phyloP scores from a whole-genome alignment of 73 alveolate genomes.

The Paramecium pentaurelia region DNA sequence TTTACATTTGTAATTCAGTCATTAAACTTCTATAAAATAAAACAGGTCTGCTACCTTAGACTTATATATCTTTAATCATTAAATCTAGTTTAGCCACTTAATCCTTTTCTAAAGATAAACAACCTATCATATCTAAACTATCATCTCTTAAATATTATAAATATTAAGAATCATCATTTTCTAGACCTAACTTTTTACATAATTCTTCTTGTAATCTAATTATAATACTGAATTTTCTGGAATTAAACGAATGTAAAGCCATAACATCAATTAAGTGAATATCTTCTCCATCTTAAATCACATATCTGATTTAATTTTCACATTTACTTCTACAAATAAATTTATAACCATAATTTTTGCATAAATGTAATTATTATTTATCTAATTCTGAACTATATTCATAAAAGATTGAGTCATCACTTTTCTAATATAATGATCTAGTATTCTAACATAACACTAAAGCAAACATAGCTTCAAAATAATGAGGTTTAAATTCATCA shows the following conservation, averaged over 20 bases:
- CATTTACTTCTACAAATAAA: not conserved
- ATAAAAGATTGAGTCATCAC: not conserved
- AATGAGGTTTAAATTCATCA: slow-evolving; percentile 1
- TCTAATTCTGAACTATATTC: slow-evolving; percentile 20
- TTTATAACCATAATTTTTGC: not conserved
- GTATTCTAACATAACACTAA: slow-evolving; percentile 12
- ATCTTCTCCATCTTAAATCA: slow-evolving; percentile 11
- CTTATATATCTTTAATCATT: slow-evolving; percentile 7
- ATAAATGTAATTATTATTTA: not conserved
- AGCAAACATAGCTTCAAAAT: not conserved
- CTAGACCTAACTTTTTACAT: not conserved
- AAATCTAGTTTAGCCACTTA: not conserved
- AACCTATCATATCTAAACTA: slow-evolving; percentile 27
- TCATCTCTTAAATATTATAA: slow-evolving; percentile 40
- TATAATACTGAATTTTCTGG: not conserved
- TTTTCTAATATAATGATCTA: not conserved
- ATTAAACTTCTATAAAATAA: slow-evolving; percentile 3
- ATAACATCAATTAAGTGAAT: not conserved
- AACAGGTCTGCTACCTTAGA: slow-evolving; percentile 14
- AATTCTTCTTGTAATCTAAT: not conserved
- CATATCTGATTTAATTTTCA: slow-evolving; percentile 1
- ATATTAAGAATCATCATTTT: not conserved
- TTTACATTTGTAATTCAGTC: not conserved
- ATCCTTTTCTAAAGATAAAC: slow-evolving; percentile 34
- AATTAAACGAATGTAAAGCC: slow-evolving; percentile 20